A percentile compares a stretch with the other conserved stretches of the same genome.
Evolutionary conservation across 768 basidiomycete species (phyloP).

Genomic region (Candolleomyces efflorescens): DNA sequence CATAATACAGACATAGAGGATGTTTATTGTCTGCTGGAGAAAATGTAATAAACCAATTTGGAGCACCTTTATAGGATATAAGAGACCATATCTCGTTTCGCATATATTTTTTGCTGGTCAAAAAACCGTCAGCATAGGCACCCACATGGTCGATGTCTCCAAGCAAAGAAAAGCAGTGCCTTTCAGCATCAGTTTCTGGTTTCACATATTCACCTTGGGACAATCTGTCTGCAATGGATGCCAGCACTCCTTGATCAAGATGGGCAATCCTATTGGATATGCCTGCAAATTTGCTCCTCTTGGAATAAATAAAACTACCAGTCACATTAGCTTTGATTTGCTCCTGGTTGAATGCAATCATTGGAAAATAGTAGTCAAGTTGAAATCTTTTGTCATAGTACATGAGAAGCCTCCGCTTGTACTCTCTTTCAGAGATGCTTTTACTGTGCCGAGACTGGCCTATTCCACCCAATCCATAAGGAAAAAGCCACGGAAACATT

Average conservation of each 20-base stretch:
- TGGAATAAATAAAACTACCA: constrained; percentile 23
- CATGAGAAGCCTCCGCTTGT: not conserved
- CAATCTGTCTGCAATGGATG: constrained; percentile 16
- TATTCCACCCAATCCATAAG: constrained; percentile 32
- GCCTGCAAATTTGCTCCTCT: constrained; percentile 20
- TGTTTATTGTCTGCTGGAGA: constrained; percentile 25
- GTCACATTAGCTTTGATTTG: constrained; percentile 27
- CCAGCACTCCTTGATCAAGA: constrained; percentile 19
- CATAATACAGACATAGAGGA: constrained; percentile 30
- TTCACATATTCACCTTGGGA: constrained; percentile 18
- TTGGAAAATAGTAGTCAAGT: constrained; percentile 28
- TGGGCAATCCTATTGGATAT: constrained; percentile 18
- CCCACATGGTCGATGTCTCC: constrained; percentile 30
- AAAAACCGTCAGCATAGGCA: constrained; percentile 24
- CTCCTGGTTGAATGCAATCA: constrained; percentile 37
- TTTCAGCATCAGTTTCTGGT: constrained; percentile 26
- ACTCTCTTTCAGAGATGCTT: not conserved
- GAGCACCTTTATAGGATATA: constrained; percentile 19
- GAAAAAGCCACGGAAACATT: constrained; percentile 37
- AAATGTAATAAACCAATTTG: constrained; percentile 32
- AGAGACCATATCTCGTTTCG: constrained; percentile 29
- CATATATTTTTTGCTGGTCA: constrained; percentile 23
- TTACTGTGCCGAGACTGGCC: constrained; percentile 4
- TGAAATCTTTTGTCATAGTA: constrained; percentile 39
- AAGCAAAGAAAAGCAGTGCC: constrained; percentile 29